These are phyloP conservation scores for Diutina siamensis DNA, from an alignment of 1,139 yeast genomes.

Conservation along the genomic window DNA sequence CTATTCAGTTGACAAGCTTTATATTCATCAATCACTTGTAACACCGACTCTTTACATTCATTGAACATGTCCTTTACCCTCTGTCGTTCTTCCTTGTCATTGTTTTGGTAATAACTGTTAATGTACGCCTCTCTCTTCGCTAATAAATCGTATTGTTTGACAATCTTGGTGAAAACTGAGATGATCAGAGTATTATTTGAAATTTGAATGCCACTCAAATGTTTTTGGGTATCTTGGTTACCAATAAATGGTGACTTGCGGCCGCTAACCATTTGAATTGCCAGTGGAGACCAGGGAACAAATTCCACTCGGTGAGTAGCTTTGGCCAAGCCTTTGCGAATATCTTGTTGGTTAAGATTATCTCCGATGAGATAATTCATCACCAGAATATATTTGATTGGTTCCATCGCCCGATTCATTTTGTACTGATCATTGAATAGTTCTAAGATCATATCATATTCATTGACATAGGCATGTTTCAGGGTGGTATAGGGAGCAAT, in stretches of 20 bases:
- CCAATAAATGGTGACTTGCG: constrained; percentile 49
- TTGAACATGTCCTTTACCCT: constrained; percentile 63
- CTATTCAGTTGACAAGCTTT: constrained; percentile 41
- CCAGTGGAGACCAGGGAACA: constrained; percentile 80
- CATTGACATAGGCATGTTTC: constrained; percentile 27
- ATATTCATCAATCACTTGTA: constrained; percentile 64
- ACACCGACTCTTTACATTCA: constrained; percentile 67
- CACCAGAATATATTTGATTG: constrained; percentile 34
- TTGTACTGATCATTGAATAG: constrained; percentile 69
- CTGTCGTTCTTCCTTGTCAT: constrained; percentile 29
- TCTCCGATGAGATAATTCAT: constrained; percentile 68
- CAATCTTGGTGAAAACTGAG: constrained; percentile 51
- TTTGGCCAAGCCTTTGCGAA: constrained; percentile 68
- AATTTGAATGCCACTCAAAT: constrained; percentile 64
- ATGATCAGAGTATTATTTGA: constrained; percentile 69
- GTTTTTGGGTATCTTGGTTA: constrained; percentile 11
- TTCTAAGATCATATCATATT: constrained; percentile 77
- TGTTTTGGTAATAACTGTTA: constrained; percentile 56
- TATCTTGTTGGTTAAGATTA: constrained; percentile 54
- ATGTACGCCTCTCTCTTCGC: constrained; percentile 77
- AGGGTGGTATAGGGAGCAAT: constrained; percentile 68
- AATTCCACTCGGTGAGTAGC: constrained; percentile 71
- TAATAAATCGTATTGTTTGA: constrained; percentile 69
- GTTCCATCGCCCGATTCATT: constrained; percentile 43
- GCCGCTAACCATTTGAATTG: constrained; percentile 71